Evolutionary conservation across 2,329 filamentous ascomycete species (phyloP), one percentile per base, ranked within the genome.

Genomic region (Xylariaceae sp.): DNA sequence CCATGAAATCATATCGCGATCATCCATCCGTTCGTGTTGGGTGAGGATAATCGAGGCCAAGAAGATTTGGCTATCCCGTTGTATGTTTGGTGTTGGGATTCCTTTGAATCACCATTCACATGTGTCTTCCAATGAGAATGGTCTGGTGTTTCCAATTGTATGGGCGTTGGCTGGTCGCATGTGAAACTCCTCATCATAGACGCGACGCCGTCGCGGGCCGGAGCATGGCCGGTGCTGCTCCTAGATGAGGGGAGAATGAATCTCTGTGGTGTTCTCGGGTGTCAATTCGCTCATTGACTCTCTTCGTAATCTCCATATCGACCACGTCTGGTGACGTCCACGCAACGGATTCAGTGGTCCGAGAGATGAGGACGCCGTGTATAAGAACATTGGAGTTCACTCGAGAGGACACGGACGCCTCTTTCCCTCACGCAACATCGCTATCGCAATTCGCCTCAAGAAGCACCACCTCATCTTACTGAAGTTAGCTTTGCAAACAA

Each of bases 241-340:
- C 18, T 3, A 18, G 47, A 17, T 18, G 47, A 15, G 49, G 48
- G 39, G 23, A 8, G 49, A 11, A 49, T 49, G 44, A 51, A 39
- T 53, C 5, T 2, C 13, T 35, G 30, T 44, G 42, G 30, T 44
- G 42, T 17, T 44, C 30, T 53, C 51, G 15, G 35, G 48, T 30
- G 23, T 52, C 52, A 48, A 52, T 34, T 47, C 35, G 13, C 23
- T 30, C 23, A 30, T 30, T 5, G 23, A 30, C 23, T 30, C 23
- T 30, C 23, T 30, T 30, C 23, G 23, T 30, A 30, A 30, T 30
- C 23, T 30, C 23, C 23, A 30, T 30, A 5, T 34, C 11, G 23
- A 51, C n/a, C 17, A 35, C 35, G n/a, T 23, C 53, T 51, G n/a
- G 61, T 63, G 61, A 63, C 61, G 59, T 61, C 57, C 42, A 57